These are phyloP conservation scores for Aspergillus flavus DNA, from an alignment of 2,329 filamentous ascomycete genomes.

Conservation along the genomic window DNA sequence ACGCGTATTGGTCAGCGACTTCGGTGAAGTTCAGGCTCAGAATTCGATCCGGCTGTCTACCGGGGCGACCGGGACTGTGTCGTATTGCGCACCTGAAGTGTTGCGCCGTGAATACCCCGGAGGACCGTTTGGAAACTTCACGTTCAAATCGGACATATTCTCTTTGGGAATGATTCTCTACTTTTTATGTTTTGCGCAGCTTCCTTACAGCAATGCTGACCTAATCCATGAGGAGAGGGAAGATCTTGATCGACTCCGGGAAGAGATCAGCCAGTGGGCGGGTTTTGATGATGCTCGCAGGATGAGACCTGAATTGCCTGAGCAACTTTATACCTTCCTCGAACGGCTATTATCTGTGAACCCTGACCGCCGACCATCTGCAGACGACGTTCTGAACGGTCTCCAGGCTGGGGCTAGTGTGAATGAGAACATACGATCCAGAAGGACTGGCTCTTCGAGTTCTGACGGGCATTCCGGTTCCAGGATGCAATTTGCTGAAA, in stretches of 20 bases:
- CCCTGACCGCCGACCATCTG: slow-evolving; percentile 75
- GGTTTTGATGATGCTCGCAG: slow-evolving; percentile 80
- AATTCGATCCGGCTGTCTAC: slow-evolving; percentile 83
- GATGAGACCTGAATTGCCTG: slow-evolving; percentile 78
- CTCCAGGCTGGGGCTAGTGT: slow-evolving; percentile 67
- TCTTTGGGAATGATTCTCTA: slow-evolving; percentile 98
- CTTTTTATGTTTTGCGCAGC: slow-evolving; percentile 90
- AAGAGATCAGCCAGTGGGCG: slow-evolving; percentile 83
- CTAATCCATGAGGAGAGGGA: slow-evolving; percentile 87
- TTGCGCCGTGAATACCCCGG: slow-evolving; percentile 64
- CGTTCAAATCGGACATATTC: slow-evolving; percentile 97
- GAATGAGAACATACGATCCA: slow-evolving; percentile 49
- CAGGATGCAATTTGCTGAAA: slow-evolving; percentile 46
- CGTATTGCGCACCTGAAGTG: slow-evolving; percentile 95
- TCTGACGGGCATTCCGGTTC: slow-evolving; percentile 36
- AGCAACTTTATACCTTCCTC: slow-evolving; percentile 81
- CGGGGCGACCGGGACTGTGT: slow-evolving; percentile 92
- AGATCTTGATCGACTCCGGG: slow-evolving; percentile 80
- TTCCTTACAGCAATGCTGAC: slow-evolving; percentile 85
- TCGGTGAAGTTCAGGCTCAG: slow-evolving; percentile 91
- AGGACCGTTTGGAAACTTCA: slow-evolving; percentile 87
- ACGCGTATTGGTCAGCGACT: slow-evolving; percentile 90
- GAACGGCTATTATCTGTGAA: slow-evolving; percentile 78
- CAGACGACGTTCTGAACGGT: slow-evolving; percentile 78
- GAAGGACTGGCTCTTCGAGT: slow-evolving; percentile 33